Percentiles rank a stretch among this genome's conserved stretches.
Evolutionary conservation across 306 rosid genomes (phyloP).

Genomic region (Trifolium dubium): DNA sequence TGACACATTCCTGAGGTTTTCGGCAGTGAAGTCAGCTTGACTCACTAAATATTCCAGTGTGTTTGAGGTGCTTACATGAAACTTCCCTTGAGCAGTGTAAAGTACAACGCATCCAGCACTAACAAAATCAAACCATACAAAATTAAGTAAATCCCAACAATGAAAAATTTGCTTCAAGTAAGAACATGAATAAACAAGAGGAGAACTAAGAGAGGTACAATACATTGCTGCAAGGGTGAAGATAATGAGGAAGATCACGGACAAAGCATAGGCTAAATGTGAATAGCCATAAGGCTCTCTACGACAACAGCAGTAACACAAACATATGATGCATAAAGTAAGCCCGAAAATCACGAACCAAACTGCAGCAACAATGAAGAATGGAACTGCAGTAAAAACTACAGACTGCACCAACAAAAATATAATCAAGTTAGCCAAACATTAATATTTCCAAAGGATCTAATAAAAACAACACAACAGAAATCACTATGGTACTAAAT

Average conservation of each 20-base stretch:
- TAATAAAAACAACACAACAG: neutral
- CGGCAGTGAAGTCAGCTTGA: constrained; percentile 51
- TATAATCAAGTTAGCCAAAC: constrained; percentile 37
- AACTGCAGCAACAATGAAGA: constrained; percentile 60
- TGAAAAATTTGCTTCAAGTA: neutral
- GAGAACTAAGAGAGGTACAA: neutral
- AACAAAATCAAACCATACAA: constrained; percentile 39
- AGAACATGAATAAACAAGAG: neutral
- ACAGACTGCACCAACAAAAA: constrained; percentile 70
- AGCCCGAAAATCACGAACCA: constrained; percentile 90
- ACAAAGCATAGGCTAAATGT: constrained; percentile 54
- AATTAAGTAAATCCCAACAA: constrained; percentile 10
- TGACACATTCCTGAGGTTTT: constrained; percentile 63
- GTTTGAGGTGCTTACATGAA: constrained; percentile 50
- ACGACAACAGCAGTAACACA: constrained; percentile 70
- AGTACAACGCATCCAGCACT: constrained; percentile 77
- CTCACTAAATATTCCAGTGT: constrained; percentile 43
- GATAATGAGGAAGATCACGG: constrained; percentile 52
- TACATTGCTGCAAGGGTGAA: constrained; percentile 65
- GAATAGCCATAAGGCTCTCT: constrained; percentile 59
- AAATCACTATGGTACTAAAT: neutral
- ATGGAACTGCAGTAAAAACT: constrained; percentile 78
- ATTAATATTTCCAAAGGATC: constrained; percentile 20
- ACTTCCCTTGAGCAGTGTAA: constrained; percentile 62
- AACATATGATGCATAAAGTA: constrained; percentile 57